These are phyloP conservation scores for Pseudopithomyces chartarum DNA, from an alignment of 2,329 filamentous ascomycete species.

Conservation along the genomic window DNA sequence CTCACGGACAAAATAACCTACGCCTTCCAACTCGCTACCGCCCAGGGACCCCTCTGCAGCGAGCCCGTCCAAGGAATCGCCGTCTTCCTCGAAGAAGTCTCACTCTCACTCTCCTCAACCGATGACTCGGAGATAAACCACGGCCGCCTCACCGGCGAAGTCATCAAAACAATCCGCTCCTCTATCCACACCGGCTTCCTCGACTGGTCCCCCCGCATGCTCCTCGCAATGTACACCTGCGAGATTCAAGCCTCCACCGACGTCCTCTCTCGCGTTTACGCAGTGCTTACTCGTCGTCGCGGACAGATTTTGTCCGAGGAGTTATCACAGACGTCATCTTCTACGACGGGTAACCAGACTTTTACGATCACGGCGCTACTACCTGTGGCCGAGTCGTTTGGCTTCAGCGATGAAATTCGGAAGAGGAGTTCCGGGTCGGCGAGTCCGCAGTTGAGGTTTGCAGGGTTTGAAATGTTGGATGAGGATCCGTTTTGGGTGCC, in stretches of 20 bases:
- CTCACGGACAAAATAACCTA: conserved; percentile 90
- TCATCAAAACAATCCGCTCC: conserved; percentile 86
- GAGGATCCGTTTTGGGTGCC: conserved; percentile 98
- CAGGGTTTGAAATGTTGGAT: conserved; percentile 89
- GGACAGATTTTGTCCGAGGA: conserved; percentile 88
- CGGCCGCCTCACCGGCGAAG: conserved; percentile 85
- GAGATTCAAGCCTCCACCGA: conserved; percentile 97
- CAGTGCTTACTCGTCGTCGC: conserved; percentile 91
- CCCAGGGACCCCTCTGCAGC: conserved; percentile 86
- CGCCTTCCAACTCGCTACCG: conserved; percentile 89
- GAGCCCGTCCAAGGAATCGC: conserved; percentile 94
- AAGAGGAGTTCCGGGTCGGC: conserved; percentile 91
- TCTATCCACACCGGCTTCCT: conserved; percentile 85
- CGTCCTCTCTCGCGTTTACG: conserved; percentile 93
- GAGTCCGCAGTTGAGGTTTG: conserved; percentile 89
- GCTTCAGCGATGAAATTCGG: conserved; percentile 94
- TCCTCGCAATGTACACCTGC: conserved; percentile 97
- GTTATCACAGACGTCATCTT: conserved; percentile 93
- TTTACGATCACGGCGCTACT: conserved; percentile 90
- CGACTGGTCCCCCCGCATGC: conserved; percentile 93
- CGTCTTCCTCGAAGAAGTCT: conserved; percentile 83
- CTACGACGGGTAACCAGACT: conserved; percentile 90
- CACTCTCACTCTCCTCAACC: conserved; percentile 61
- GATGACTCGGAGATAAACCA: conserved; percentile 59
- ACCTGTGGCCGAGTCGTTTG: conserved; percentile 93